These are phyloP conservation scores for Isoetes taiwanensis DNA, from an alignment of 75 land plant species.

Conservation along the genomic window DNA sequence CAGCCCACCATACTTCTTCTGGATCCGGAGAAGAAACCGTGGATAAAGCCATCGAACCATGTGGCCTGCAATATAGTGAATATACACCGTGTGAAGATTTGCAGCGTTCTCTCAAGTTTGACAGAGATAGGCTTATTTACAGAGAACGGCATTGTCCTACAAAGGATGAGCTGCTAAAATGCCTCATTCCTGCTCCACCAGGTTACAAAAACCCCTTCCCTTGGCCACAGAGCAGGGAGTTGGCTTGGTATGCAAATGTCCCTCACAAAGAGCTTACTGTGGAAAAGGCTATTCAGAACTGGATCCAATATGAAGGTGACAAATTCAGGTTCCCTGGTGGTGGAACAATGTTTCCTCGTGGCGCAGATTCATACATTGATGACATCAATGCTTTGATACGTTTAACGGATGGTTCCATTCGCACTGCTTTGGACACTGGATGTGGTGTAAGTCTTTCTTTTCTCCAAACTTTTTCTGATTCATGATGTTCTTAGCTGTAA, in stretches of 20 bases:
- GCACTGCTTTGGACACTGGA: slow-evolving; percentile 82
- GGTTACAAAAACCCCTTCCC: slow-evolving; percentile 54
- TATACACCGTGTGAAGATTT: slow-evolving; percentile 68
- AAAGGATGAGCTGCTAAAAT: slow-evolving; percentile 41
- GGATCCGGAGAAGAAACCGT: slow-evolving; percentile 9
- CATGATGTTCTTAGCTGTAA: background rate
- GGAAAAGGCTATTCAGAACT: slow-evolving; percentile 69
- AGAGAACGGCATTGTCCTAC: slow-evolving; percentile 75
- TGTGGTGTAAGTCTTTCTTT: slow-evolving; percentile 52
- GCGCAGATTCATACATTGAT: slow-evolving; percentile 67
- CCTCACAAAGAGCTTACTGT: slow-evolving; percentile 68
- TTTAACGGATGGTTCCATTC: slow-evolving; percentile 44
- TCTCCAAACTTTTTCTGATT: background rate
- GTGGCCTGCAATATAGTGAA: slow-evolving; percentile 47
- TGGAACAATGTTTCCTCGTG: slow-evolving; percentile 68
- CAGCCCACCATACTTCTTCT: slow-evolving; percentile 38
- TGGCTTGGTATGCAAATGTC: slow-evolving; percentile 68
- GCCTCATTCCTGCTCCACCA: slow-evolving; percentile 56
- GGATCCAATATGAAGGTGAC: slow-evolving; percentile 54
- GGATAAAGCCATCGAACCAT: slow-evolving; percentile 11
- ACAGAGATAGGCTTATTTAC: slow-evolving; percentile 31
- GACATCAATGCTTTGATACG: slow-evolving; percentile 49
- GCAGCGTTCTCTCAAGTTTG: slow-evolving; percentile 30
- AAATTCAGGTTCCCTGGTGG: slow-evolving; percentile 72
- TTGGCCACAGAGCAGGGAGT: slow-evolving; percentile 72